Evolutionary conservation across 306 rosid species (phyloP).

Genomic region (Alnus glutinosa): DNA sequence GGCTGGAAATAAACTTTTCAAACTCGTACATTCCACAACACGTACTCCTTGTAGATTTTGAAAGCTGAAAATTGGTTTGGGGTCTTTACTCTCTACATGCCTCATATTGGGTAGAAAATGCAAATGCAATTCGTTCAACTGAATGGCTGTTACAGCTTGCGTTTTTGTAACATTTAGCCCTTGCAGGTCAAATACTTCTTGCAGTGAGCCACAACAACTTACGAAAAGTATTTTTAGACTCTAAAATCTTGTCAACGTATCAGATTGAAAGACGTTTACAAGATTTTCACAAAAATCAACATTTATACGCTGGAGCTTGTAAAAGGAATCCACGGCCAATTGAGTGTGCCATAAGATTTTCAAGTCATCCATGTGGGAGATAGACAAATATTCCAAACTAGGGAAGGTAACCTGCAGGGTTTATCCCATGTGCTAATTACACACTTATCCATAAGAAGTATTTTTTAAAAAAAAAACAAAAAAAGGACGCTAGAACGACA

Average conservation of each 20-base stretch:
- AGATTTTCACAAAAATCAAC: neutral
- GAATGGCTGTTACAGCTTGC: neutral
- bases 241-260: neutral
- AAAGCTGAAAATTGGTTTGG: neutral
- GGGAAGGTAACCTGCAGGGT: constrained; percentile 3
- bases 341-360: neutral
- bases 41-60: neutral
- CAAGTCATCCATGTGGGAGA: neutral
- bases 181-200: neutral
- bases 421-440: neutral
- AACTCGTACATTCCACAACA: neutral
- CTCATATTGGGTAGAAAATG: too few relatives aligned
- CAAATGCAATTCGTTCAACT: too few relatives aligned
- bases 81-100: too few relatives aligned
- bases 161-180: rapidly evolving
- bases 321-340: neutral
- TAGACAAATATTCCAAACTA: neutral
- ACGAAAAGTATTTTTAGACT: neutral
- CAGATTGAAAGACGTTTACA: neutral
- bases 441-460: neutral
- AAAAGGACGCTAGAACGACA: neutral
- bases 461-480: neutral
- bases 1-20: constrained; percentile 13
- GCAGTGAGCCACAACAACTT: neutral
- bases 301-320: neutral